Evolutionary conservation across 495 filamentous ascomycete species (phyloP), one percentile per base, ranked within the genome.

Genomic region (Xylaria cubensis): DNA sequence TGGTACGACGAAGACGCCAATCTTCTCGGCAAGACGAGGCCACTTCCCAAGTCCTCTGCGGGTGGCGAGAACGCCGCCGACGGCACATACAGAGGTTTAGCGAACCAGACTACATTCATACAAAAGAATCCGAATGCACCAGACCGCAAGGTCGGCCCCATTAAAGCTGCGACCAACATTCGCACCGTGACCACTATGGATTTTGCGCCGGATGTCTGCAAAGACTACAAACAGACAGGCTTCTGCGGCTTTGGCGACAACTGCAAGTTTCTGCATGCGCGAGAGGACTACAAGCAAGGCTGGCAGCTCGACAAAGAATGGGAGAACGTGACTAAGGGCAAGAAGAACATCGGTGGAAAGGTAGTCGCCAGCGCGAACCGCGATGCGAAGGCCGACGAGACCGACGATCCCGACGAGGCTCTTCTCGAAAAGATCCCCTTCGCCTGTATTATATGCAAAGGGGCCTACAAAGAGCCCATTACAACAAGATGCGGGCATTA

Each of bases 241-340:
- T 94, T 90, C 80, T 95, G 92, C 77, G 93, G 92, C 1, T 95
- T 92, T 69, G 92, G 91, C 5, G 91, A 94, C 70, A 88, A 81
- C n/a, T 97, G 94, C 83, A 97, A 95, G 78, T 98, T 93, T 82
- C 79, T 95, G 2, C 95, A 99, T 77, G 88, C 89, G 1, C 87
- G 97, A 13, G 93, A 97, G 74, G 93, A 96, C 80, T 95, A 97
- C 78, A 92, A 93, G 59, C 91, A 94, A 81, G 96, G 96, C 2
- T 99, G 97, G 97, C 93, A 98, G 77, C 83, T 98, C 13, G 96
- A 99, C 79, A 85, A 87, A 15, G 97, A 98, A 26, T 99, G 96
- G 96, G 96, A 98, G 78, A 90, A 88, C 41, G 88, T 88, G 3
- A 93, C 89, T 7, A 94, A 94, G 74, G 91, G 92, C 29, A 94